These are phyloP conservation scores for Pleurozium schreberi DNA, from an alignment of 225 moss, liverwort and hornwort genomes.

Conservation along the genomic window DNA sequence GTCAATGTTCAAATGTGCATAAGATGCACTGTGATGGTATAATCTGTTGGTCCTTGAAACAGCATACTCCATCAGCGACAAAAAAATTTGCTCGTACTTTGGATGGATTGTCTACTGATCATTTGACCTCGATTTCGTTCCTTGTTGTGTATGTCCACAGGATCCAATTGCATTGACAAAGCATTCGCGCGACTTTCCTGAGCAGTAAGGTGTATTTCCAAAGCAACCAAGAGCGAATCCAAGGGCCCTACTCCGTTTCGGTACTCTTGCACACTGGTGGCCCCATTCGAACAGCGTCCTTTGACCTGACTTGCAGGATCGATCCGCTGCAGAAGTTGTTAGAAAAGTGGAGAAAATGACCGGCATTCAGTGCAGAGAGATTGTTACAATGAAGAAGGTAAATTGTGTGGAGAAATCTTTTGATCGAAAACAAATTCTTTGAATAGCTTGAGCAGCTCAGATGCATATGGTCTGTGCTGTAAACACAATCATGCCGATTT, in stretches of 20 bases:
- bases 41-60: neutral
- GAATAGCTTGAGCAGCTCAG: neutral
- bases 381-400: neutral
- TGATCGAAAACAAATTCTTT: neutral
- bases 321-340: neutral
- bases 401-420: neutral
- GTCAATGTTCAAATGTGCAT: neutral
- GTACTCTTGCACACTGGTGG: too few relatives aligned
- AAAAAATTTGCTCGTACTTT: neutral
- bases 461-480: neutral
- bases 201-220: too few relatives aligned
- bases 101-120: neutral
- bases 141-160: neutral
- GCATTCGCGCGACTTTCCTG: neutral
- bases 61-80: neutral
- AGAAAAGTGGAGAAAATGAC: neutral
- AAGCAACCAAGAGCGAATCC: neutral
- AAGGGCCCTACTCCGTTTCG: too few relatives aligned
- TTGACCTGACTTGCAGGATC: neutral
- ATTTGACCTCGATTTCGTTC: neutral
- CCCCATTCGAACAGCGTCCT: fast-evolving
- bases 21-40: neutral
- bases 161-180: neutral
- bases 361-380: neutral
- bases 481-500: too few relatives aligned